Evolutionary conservation across 2,329 filamentous ascomycete species (phyloP).

Genomic region (Ophioceras dolichostomum): DNA sequence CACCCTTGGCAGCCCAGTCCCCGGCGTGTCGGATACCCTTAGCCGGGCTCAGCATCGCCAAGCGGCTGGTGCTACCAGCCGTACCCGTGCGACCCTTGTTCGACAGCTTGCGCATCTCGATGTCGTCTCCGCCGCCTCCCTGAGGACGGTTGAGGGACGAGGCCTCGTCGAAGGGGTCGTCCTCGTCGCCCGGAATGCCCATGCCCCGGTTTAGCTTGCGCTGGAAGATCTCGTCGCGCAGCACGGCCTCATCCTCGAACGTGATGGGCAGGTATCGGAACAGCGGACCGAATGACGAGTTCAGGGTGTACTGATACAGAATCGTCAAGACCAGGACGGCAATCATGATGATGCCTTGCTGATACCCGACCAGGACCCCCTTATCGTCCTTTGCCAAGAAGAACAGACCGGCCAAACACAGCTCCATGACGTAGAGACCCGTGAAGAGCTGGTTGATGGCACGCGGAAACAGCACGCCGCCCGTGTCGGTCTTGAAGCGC

Average conservation of each 20-base stretch:
- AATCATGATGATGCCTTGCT: constrained; percentile 80
- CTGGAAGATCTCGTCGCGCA: constrained; percentile 83
- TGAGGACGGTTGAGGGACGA: constrained; percentile 13
- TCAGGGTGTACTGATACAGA: constrained; percentile 70
- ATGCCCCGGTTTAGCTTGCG: constrained; percentile 62
- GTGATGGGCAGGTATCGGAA: constrained; percentile 88
- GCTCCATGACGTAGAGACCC: constrained; percentile 87
- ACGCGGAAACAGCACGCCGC: constrained; percentile 79
- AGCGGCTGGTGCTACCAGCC: constrained; percentile 10
- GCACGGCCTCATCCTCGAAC: constrained; percentile 84
- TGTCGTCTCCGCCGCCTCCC: constrained; percentile 12
- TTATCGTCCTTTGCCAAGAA: constrained; percentile 57
- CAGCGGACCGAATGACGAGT: constrained; percentile 72
- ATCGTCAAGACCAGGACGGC: constrained; percentile 57
- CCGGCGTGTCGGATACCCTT: constrained; percentile 35
- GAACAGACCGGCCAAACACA: constrained; percentile 82
- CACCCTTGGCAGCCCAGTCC: constrained; percentile 33
- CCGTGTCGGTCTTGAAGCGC: constrained; percentile 80
- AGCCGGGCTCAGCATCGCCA: constrained; percentile 23
- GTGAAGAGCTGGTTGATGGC: constrained; percentile 95
- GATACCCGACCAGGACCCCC: constrained; percentile 44
- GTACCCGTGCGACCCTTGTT: constrained; percentile 2
- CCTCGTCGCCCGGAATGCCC: constrained; percentile 38
- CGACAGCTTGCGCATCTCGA: constrained; percentile 21
- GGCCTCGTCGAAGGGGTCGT: constrained; percentile 20